A percentile compares a stretch with the other conserved stretches of the same genome.
These are phyloP conservation scores for Cladosporium sp. DNA, from an alignment of 2,329 filamentous ascomycete genomes.

Conservation along the genomic window DNA sequence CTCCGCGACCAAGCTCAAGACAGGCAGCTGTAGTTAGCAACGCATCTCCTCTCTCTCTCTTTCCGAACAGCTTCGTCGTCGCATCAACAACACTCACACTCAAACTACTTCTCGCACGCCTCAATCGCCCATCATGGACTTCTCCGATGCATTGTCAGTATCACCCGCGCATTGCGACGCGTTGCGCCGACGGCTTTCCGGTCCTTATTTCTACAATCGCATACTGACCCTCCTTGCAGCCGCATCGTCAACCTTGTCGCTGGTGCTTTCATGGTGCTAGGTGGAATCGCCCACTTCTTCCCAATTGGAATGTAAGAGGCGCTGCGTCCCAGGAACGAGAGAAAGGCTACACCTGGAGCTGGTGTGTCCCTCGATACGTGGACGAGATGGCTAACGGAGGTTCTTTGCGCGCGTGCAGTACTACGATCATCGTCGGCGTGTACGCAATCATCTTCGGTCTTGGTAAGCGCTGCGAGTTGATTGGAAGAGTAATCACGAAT, in stretches of 20 bases:
- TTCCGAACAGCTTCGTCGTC: not conserved
- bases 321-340: not conserved
- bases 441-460: conserved; percentile 93
- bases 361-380: not conserved
- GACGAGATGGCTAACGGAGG: not conserved
- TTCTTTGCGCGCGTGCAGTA: conserved; percentile 46
- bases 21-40: not conserved
- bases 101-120: not conserved
- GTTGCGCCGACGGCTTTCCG: conserved; percentile 5
- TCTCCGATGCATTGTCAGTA: conserved; percentile 86
- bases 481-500: not conserved
- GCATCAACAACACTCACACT: not conserved
- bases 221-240: conserved; percentile 51
- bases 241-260: conserved; percentile 92
- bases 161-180: conserved; percentile 14
- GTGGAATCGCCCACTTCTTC: conserved; percentile 75
- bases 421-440: conserved; percentile 73
- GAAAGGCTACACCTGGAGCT: not conserved
- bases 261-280: conserved; percentile 82
- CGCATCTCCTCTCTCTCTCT: not conserved
- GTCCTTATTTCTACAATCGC: not conserved
- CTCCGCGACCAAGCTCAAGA: conserved; percentile 4
- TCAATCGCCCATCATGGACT: conserved; percentile 66
- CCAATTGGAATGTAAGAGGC: conserved; percentile 56
- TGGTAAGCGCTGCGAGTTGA: conserved; percentile 54